Conservation (phyloP, 2,329 filamentous ascomycete species). For the Didymella segeticola region DNA sequence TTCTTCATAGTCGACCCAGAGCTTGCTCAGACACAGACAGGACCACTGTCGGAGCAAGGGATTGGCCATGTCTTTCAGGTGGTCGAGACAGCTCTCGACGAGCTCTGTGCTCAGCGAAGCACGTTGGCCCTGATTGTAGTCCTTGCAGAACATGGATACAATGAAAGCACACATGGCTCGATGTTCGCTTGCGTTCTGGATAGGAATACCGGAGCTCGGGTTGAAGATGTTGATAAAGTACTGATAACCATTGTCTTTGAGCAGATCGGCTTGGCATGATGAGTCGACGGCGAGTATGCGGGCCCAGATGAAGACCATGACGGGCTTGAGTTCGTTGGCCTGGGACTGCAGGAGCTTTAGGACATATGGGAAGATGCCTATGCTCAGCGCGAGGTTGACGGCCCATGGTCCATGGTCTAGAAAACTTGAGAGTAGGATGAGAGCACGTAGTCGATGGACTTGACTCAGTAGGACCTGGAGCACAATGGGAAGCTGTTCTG, state of each 20-base stretch:
- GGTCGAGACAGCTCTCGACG: slow-evolving; percentile 83
- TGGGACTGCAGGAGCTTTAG: slow-evolving; percentile 95
- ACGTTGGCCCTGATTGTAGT: slow-evolving; percentile 87
- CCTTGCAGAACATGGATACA: slow-evolving; percentile 94
- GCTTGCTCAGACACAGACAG: slow-evolving; percentile 90
- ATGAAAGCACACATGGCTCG: slow-evolving; percentile 99
- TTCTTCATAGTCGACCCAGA: slow-evolving; percentile 90
- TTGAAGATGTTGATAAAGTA: slow-evolving; percentile 96
- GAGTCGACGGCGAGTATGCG: slow-evolving; percentile 93
- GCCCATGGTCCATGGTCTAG: slow-evolving; percentile 97
- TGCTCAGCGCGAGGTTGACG: slow-evolving; percentile 95
- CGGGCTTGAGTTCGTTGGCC: slow-evolving; percentile 90
- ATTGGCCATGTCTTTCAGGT: slow-evolving; percentile 86
- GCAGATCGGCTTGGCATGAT: slow-evolving; percentile 88
- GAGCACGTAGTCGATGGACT: slow-evolving; percentile 86
- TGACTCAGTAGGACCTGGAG: slow-evolving; percentile 95
- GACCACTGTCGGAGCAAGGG: slow-evolving; percentile 93
- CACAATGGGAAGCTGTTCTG: slow-evolving; percentile 94
- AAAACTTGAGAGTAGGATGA: slow-evolving; percentile 92
- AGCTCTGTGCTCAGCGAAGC: slow-evolving; percentile 91
- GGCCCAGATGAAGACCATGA: slow-evolving; percentile 99
- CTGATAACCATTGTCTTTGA: slow-evolving; percentile 96
- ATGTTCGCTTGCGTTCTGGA: slow-evolving; percentile 90
- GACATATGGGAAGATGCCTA: slow-evolving; percentile 99
- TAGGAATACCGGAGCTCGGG: slow-evolving; percentile 79